Percentiles rank a stretch among this genome's conserved stretches.
phyloP scores from a whole-genome alignment of 495 filamentous ascomycete species.

The Aspergillus mulundensis region DNA sequence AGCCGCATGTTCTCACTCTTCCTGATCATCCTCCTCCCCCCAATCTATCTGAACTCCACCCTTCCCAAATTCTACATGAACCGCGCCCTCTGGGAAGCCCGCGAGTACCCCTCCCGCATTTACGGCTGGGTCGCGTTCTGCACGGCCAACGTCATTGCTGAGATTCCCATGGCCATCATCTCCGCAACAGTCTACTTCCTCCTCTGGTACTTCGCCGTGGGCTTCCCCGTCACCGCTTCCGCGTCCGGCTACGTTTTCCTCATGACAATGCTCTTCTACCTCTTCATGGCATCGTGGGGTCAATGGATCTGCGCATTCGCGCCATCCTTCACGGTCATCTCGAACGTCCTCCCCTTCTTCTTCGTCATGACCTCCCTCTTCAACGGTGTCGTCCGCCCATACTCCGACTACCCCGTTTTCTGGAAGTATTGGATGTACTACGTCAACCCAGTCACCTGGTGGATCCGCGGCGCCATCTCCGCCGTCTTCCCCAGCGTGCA shows the following conservation, averaged over 20 bases:
- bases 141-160: conserved; percentile 69
- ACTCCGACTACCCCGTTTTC: conserved; percentile 58
- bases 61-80: conserved; percentile 81
- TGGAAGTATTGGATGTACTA: conserved; percentile 82
- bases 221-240: conserved; percentile 59
- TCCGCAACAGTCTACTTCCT: conserved; percentile 64
- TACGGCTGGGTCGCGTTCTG: conserved; percentile 83
- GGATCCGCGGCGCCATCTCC: conserved; percentile 69
- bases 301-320: conserved; percentile 84
- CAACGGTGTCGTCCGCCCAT: conserved; percentile 69
- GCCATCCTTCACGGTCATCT: conserved; percentile 74
- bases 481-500: conserved; percentile 51
- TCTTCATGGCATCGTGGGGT: conserved; percentile 74
- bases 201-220: conserved; percentile 76
- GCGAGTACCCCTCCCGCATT: conserved; percentile 72
- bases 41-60: conserved; percentile 70
- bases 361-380: conserved; percentile 72
- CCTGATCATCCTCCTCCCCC: conserved; percentile 69
- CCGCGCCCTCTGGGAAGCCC: conserved; percentile 67
- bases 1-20: conserved; percentile 77
- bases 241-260: conserved; percentile 78
- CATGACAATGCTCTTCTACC: conserved; percentile 76
- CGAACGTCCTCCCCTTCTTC: conserved; percentile 74
- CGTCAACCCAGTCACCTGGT: conserved; percentile 66
- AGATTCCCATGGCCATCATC: conserved; percentile 69